A percentile compares a stretch with the other conserved stretches of the same genome.
phyloP scores from a whole-genome alignment of 2,329 filamentous ascomycete species.

The Gyromitra esculenta region DNA sequence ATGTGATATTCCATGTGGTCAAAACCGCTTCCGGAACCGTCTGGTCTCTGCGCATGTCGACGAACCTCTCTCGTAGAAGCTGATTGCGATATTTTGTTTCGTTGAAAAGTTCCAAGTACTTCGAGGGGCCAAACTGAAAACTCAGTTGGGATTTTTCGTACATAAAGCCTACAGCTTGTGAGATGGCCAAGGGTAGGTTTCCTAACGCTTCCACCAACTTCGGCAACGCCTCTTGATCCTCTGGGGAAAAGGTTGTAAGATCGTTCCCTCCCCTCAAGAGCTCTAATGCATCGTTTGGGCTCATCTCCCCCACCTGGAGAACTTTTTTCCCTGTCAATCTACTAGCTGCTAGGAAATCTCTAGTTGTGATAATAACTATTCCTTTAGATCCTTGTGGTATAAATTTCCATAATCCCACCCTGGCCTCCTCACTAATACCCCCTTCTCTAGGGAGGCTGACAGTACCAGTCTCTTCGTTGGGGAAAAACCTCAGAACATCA shows the following conservation, averaged over 20 bases:
- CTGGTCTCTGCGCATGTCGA: background rate
- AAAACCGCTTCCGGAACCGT: background rate
- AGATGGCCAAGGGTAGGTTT: slow-evolving; percentile 41
- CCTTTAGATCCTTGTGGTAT: slow-evolving; percentile 37
- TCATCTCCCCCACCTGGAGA: slow-evolving; percentile 4
- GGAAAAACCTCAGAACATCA: slow-evolving; percentile 8
- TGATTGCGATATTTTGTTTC: background rate
- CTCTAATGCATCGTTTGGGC: background rate
- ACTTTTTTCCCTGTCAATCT: background rate
- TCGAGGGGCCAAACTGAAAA: background rate
- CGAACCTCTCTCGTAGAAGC: background rate
- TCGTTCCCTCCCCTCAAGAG: background rate
- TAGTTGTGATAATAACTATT: slow-evolving; percentile 43
- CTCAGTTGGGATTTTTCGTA: background rate
- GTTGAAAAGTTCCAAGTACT: background rate
- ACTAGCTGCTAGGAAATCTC: slow-evolving; percentile 16
- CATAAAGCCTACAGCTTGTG: background rate
- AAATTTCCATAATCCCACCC: background rate
- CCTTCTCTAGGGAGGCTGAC: background rate
- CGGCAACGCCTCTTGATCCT: background rate
- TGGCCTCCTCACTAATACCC: background rate
- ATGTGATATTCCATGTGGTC: slow-evolving; percentile 26
- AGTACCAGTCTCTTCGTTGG: background rate
- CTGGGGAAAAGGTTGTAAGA: background rate
- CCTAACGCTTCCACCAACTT: slow-evolving; percentile 23